Base-by-base conservation (phyloP, 805 yeast genomes). In the Lachancea sp. region DNA sequence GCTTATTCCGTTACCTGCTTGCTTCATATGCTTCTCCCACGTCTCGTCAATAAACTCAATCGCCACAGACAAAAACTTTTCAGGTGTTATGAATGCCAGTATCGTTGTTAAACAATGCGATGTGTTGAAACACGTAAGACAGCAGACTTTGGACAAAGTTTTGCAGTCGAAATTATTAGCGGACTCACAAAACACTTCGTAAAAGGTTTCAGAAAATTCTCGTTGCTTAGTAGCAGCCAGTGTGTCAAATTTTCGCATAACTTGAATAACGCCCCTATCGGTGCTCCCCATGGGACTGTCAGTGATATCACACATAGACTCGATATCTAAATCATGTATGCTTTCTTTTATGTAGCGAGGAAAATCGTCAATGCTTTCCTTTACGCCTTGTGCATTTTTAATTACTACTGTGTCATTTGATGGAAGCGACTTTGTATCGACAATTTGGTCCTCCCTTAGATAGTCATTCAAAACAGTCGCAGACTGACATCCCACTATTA, bases 41-140 rank as follows among this genome's bases (percentile, higher is more conserved):
- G 70, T 62, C 3, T 54, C 50, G 51, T 82, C 88, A 13, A 83
- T 54, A 44, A 72, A 75, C 11, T 63, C 69, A 40, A 80, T 58
- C 40, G 79, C 49, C 24, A 77, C 71, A 35, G 54, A 50, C 39
- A 75, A 36, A 34, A 76, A 41, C 3, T 56, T 60, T 21, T 54
- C 45, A 30, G 85, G 78, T 5, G 75, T 56, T 43, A 47, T 68
- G 67, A 49, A 75, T 56, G 47, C 74, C 53, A 52, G 77, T 52
- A 45, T 63, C 45, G 62, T 67, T 65, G 45, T 79, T 52, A 21
- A 72, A 46, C 41, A 54, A 53, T 42, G 64, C 2, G 60, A 53
- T 5, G 67, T 55, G 42, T 73, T 70, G 21, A 70, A 58, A 1
- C 73, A 63, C 8, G 83, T 48, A 0, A 79, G 67, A 8, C 77